Evolutionary conservation across 1,284 basidiomycete genomes (phyloP), one percentile per base, ranked within the genome.

Genomic region (Neonothopanus nambi): DNA sequence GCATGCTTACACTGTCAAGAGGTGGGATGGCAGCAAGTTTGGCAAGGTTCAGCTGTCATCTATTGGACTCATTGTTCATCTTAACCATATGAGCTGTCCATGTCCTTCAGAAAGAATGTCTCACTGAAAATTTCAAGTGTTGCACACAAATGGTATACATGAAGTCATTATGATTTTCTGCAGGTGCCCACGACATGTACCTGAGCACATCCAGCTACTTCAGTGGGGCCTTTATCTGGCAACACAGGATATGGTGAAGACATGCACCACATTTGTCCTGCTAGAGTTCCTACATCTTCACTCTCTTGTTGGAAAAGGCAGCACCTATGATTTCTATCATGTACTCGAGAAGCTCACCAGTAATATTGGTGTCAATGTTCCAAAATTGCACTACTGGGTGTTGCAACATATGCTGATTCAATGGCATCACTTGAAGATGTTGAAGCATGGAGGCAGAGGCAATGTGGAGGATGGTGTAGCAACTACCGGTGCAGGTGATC

Each of bases 381-480:
- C 20, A n/a, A 45, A n/a, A 6, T 45, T 21, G 15, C 23, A 39
- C 7, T 66, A 66, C 42, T 40, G 54, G 5, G 54, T 54, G 12
- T 67, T 70, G 40, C 51, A 63, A 52, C 59, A 62, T 2, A 65
- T 66, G 55, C 54, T 66, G 3, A 59, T 63, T 2, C 55, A 69
- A 50, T 71, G 63, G 62, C 57, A 65, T 2, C 65, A 73, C 51
- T 24, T 73, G 3, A 59, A 63, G 33, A 56, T 65, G 42, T 36
- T 70, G n/a, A 73, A 72, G 51, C 53, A 65, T 13, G 61, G 58
- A 2, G 69, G 70, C 0, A 55, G 63, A 8, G 69, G 67, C 1
- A 67, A 73, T 50, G 55, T 61, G 44, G 38, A 54, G 1, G 37
- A 30, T 0, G 67, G 68, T 8, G 48, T 65, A 0, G 28, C 21